These are phyloP conservation scores for Arabidopsis lyrata DNA, from an alignment of 441 rosid genomes.

Conservation along the genomic window DNA sequence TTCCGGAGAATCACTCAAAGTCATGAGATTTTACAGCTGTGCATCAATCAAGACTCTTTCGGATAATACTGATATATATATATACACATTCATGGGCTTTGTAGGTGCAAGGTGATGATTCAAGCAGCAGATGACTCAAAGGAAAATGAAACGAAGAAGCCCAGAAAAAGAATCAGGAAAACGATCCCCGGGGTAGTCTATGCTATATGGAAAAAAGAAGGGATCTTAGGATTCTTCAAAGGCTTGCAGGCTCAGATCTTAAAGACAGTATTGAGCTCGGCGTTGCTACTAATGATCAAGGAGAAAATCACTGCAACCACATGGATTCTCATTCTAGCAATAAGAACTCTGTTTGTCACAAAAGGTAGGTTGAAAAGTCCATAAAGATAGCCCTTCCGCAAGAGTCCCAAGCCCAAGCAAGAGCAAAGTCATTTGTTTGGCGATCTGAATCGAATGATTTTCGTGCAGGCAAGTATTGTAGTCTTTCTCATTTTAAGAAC, in stretches of 20 bases:
- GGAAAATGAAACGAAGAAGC: slow-evolving; percentile 44
- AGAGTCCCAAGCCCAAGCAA: slow-evolving; percentile 23
- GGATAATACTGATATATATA: not conserved
- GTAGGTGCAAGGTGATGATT: slow-evolving; percentile 87
- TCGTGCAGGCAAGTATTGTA: slow-evolving; percentile 12
- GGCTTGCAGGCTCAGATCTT: slow-evolving; percentile 86
- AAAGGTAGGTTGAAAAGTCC: slow-evolving; percentile 42
- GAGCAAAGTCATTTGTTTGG: slow-evolving; percentile 22
- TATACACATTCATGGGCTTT: slow-evolving; percentile 1
- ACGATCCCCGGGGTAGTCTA: slow-evolving; percentile 57
- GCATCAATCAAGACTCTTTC: slow-evolving; percentile 10
- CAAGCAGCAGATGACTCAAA: slow-evolving; percentile 80
- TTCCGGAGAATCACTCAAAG: not conserved
- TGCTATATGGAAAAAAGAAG: slow-evolving; percentile 86
- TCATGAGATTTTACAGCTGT: not conserved
- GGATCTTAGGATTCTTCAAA: slow-evolving; percentile 81
- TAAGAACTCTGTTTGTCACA: slow-evolving; percentile 46
- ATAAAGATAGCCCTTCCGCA: not conserved
- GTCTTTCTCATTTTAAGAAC: slow-evolving; percentile 29
- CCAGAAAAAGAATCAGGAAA: slow-evolving; percentile 48
- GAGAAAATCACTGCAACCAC: slow-evolving; percentile 85
- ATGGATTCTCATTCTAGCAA: slow-evolving; percentile 78
- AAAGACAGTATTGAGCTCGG: slow-evolving; percentile 87
- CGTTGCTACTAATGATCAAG: slow-evolving; percentile 87
- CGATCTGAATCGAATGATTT: slow-evolving; percentile 7